Evolutionary conservation across 768 basidiomycete genomes (phyloP), one percentile per base, ranked within the genome.

Genomic region (Termitomyces sp.): DNA sequence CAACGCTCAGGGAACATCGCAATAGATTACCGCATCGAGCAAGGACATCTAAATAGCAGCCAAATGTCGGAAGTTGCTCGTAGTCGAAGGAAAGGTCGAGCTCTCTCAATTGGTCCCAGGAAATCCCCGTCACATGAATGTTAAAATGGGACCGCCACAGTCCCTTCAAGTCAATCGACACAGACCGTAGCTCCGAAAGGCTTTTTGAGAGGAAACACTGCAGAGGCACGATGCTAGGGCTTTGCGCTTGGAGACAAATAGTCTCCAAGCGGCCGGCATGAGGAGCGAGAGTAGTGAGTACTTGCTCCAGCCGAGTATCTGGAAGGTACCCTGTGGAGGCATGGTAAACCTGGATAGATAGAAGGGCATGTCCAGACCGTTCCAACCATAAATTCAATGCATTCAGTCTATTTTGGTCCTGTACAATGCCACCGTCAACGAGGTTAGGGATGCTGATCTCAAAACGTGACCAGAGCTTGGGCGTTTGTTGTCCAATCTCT

Each of bases 401-500:
- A 21, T 55, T 57, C 49, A 73, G 57, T 41, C 66, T 54, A 48
- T 65, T 50, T 19, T 59, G 48, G 38, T 63, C 56, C 23, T 62
- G 54, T 21, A 45, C 23, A 5, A 54, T 61, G 49, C 35, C 49
- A 37, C 53, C 46, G 26, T 53, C 48, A 33, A 55, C 60, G 23
- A 59, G 63, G 54, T 60, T 64, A 37, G 59, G 51, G 31, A 73
- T 58, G 21, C 72, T 66, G 57, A 78, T 59, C 53, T 70, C 65
- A 54, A 83, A 75, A 1, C 75, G 71, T 14, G 75, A 73, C 81
- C 81, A 83, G 26, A 83, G 64, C 52, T 68, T 70, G 9, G 81
- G 77, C 0, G 75, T 75, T 7, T 66, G 64, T 15, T 69, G 48
- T 26, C 68, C 73, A 14, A 81, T 54, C 4, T 64, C 54, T 58